Evolutionary conservation across 1,284 basidiomycete genomes (phyloP).

Genomic region (Malassezia dermatis): DNA sequence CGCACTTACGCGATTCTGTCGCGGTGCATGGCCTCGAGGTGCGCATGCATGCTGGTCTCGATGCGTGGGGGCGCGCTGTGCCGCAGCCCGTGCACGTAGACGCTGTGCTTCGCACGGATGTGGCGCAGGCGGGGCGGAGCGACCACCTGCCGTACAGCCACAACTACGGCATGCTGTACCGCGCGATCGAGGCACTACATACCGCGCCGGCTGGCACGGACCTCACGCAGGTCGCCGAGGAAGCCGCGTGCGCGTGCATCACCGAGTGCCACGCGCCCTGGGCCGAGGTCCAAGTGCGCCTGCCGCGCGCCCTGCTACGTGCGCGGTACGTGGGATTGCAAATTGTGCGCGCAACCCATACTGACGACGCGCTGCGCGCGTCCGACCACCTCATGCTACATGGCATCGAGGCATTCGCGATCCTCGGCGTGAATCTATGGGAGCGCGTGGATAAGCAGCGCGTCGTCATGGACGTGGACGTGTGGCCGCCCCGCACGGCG

Average conservation of each 20-base stretch:
- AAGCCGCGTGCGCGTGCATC: conserved; percentile 52
- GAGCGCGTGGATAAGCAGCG: conserved; percentile 63
- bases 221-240: conserved; percentile 38
- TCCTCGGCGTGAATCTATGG: conserved; percentile 64
- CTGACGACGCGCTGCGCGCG: not conserved
- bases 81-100: conserved; percentile 58
- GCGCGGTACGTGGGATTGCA: conserved; percentile 53
- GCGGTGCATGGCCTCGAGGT: conserved; percentile 32
- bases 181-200: conserved; percentile 34
- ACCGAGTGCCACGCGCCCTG: conserved; percentile 49
- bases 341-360: conserved; percentile 27
- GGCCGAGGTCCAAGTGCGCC: conserved; percentile 51
- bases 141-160: conserved; percentile 59
- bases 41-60: conserved; percentile 39
- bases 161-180: conserved; percentile 44
- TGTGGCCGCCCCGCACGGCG: conserved; percentile 43
- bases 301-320: conserved; percentile 56
- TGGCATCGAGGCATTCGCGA: conserved; percentile 51
- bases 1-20: conserved; percentile 32
- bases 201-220: conserved; percentile 18
- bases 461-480: conserved; percentile 57
- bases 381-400: conserved; percentile 50
- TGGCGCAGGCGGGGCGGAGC: conserved; percentile 53
- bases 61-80: conserved; percentile 38
- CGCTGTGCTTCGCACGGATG: conserved; percentile 55